A percentile compares a stretch with the other conserved stretches of the same genome.
These are phyloP conservation scores for Syncephalastrum contaminatum DNA, from an alignment of 371 early-diverging fungal species.

Conservation along the genomic window DNA sequence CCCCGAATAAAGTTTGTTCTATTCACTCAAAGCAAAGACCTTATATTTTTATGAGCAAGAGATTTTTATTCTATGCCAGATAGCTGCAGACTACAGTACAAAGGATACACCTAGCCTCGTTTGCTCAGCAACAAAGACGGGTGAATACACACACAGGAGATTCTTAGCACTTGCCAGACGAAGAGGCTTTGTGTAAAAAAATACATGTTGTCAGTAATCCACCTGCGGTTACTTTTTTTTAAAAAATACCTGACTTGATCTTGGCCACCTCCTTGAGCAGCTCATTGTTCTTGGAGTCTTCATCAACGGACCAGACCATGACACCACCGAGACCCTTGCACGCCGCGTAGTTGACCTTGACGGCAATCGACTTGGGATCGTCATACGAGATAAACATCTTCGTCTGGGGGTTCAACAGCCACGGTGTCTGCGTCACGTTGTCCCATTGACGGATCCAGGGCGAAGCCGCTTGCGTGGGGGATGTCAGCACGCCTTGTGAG, in stretches of 20 bases:
- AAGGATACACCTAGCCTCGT: conserved; percentile 1
- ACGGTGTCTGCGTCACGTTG: conserved; percentile 56
- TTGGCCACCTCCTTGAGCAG: conserved; percentile 40
- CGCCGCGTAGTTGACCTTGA: conserved; percentile 55
- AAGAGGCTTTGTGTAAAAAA: no score
- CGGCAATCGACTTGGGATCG: conserved; percentile 52
- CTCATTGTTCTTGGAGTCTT: conserved; percentile 49
- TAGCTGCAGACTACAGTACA: no score
- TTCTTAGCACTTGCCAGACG: no score
- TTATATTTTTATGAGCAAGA: no score
- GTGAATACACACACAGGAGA: no score
- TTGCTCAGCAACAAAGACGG: no score
- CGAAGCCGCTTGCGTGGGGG: conserved; percentile 47
- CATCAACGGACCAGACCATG: conserved; percentile 60
- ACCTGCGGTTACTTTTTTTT: no score
- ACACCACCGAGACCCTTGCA: conserved; percentile 54
- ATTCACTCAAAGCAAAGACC: no score
- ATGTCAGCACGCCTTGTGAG: conserved; percentile 56
- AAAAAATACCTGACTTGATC: conserved; percentile 16
- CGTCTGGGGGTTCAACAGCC: conserved; percentile 60
- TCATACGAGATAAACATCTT: conserved; percentile 67
- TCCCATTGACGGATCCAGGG: conserved; percentile 70
- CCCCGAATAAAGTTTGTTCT: no score
- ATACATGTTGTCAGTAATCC: no score
- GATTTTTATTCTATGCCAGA: no score